Conservation (phyloP, 2,329 filamentous ascomycete genomes). For the Colletotrichum higginsianum region DNA sequence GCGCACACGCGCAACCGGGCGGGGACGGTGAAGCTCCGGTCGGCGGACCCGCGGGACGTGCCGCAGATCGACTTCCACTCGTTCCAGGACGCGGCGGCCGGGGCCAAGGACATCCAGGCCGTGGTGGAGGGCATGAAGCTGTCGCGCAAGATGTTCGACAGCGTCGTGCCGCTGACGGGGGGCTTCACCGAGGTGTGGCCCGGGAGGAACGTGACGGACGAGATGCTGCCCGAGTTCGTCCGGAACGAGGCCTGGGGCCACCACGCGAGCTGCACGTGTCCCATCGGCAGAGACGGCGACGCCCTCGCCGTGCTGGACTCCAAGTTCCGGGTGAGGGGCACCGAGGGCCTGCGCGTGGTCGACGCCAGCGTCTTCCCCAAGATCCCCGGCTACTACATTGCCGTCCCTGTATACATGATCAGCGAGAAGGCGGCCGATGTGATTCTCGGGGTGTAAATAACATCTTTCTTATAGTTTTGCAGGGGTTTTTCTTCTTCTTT, state of each 20-base stretch:
- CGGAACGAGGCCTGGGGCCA: slow-evolving; percentile 69
- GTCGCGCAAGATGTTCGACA: slow-evolving; percentile 54
- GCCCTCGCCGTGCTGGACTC: slow-evolving; percentile 68
- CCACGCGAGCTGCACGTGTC: slow-evolving; percentile 69
- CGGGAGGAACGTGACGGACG: slow-evolving; percentile 57
- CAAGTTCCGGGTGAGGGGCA: slow-evolving; percentile 68
- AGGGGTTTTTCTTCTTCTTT: too few relatives aligned
- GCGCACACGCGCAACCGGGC: slow-evolving; percentile 70
- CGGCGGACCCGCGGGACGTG: slow-evolving; percentile 70
- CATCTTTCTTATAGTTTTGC: too few relatives aligned
- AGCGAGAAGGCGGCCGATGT: slow-evolving; percentile 66
- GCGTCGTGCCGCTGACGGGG: slow-evolving; percentile 48
- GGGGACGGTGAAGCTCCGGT: slow-evolving; percentile 70
- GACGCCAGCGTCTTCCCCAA: slow-evolving; percentile 72
- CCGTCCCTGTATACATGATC: slow-evolving; percentile 66
- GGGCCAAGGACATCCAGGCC: slow-evolving; percentile 60
- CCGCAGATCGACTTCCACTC: slow-evolving; percentile 73
- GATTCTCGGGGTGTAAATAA: slow-evolving; percentile 20
- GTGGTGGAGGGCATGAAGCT: slow-evolving; percentile 63
- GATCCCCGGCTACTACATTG: slow-evolving; percentile 64
- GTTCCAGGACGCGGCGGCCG: slow-evolving; percentile 56
- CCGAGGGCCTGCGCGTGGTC: slow-evolving; percentile 69
- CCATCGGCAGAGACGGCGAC: slow-evolving; percentile 69
- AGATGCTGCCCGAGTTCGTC: slow-evolving; percentile 62
- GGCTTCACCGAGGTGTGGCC: slow-evolving; percentile 49